Conservation (phyloP, 2,329 filamentous ascomycete genomes). For the Gaeumannomyces tritici region DNA sequence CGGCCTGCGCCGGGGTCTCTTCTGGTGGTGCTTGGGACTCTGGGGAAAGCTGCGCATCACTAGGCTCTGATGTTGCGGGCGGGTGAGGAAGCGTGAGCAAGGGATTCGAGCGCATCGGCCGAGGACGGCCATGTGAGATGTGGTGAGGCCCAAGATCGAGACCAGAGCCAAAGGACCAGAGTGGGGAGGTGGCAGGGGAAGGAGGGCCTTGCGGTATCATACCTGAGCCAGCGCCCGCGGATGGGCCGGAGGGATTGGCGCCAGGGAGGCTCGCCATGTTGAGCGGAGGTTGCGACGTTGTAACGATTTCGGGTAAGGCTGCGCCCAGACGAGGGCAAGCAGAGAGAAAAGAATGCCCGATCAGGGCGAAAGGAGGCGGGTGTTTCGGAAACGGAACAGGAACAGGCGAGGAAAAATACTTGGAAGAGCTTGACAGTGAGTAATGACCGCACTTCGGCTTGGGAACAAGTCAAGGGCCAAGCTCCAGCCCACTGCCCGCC, state of each 20-base stretch:
- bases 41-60: neutral
- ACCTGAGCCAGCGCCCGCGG: neutral
- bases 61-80: neutral
- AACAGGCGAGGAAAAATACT: neutral
- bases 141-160: neutral
- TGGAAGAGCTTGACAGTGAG: neutral
- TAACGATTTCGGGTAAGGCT: neutral
- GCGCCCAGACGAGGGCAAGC: neutral
- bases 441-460: neutral
- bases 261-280: neutral
- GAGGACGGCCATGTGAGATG: neutral
- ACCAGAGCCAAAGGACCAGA: neutral
- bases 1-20: conserved; percentile 32
- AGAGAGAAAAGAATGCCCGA: neutral
- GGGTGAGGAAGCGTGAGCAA: neutral
- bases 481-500: neutral
- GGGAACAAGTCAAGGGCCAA: neutral
- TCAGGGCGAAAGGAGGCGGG: neutral
- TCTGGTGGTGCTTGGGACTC: conserved; percentile 10
- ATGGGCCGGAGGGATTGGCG: neutral
- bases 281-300: neutral
- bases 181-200: neutral
- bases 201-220: neutral
- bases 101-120: neutral
- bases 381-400: neutral